phyloP scores from a whole-genome alignment of 1,284 basidiomycete genomes.

The Ceratorhiza oryzae-sativae region DNA sequence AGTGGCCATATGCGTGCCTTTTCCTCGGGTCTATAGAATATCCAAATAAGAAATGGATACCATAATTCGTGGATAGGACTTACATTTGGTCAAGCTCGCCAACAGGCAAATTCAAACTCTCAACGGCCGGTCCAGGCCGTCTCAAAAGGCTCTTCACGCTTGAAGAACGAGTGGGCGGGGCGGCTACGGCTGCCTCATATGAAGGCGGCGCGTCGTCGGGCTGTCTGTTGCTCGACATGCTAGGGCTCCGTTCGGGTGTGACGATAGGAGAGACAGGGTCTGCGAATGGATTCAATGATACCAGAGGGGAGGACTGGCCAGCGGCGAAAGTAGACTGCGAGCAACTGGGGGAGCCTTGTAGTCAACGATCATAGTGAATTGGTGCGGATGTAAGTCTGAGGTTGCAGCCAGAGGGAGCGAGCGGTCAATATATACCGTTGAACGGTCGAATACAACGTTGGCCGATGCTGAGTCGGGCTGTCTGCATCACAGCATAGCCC shows the following conservation, averaged over 20 bases:
- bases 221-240: not conserved
- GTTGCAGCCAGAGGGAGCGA: not conserved
- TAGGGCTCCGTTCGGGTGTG: not conserved
- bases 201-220: slow-evolving; percentile 4
- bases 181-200: not conserved
- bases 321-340: not conserved
- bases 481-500: slow-evolving; percentile 9
- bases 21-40: not conserved
- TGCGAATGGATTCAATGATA: not conserved
- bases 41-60: not conserved
- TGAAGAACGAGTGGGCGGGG: not conserved
- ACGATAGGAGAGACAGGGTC: not conserved
- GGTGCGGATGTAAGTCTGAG: not conserved
- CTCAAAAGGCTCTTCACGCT: not conserved
- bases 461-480: slow-evolving; percentile 18
- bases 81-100: not conserved
- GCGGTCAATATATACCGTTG: not conserved
- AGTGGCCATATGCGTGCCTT: slow-evolving; percentile 4
- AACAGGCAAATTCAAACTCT: not conserved
- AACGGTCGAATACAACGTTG: not conserved
- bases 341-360: not conserved
- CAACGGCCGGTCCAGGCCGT: not conserved
- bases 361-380: slow-evolving; percentile 19
- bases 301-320: not conserved
- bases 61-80: not conserved